Evolutionary conservation across 2,329 filamentous ascomycete genomes (phyloP).

Genomic region (Colletotrichum horii): DNA sequence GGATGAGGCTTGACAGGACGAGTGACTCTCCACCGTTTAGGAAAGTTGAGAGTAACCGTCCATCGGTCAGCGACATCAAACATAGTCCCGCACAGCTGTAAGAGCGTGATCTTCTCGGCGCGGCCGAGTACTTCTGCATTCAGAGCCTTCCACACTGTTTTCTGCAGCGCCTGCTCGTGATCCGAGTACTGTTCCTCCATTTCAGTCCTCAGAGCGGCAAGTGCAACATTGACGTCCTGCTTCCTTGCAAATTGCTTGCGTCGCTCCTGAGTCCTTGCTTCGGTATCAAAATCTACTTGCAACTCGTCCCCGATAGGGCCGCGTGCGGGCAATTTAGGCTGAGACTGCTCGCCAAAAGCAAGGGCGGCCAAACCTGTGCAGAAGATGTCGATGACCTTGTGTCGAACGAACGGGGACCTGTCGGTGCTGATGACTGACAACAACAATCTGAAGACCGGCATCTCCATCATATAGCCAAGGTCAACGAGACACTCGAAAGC

Average conservation of each 20-base stretch:
- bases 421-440: conserved; percentile 66
- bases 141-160: conserved; percentile 47
- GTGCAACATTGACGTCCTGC: conserved; percentile 64
- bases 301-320: conserved; percentile 33
- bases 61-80: conserved; percentile 49
- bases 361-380: conserved; percentile 65
- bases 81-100: conserved; percentile 52
- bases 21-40: conserved; percentile 45
- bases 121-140: conserved; percentile 44
- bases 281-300: conserved; percentile 33
- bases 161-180: conserved; percentile 43
- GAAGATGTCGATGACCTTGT: conserved; percentile 63
- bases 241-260: conserved; percentile 67
- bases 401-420: conserved; percentile 67
- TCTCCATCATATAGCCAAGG: conserved; percentile 63
- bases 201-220: conserved; percentile 47
- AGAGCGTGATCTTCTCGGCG: conserved; percentile 45
- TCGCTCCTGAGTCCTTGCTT: conserved; percentile 64
- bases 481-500: conserved; percentile 69
- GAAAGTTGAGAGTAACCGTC: conserved; percentile 45
- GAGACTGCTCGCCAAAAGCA: conserved; percentile 65
- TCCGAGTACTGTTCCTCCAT: conserved; percentile 46
- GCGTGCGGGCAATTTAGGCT: conserved; percentile 34
- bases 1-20: conserved; percentile 38
- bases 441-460: conserved; percentile 60